phyloP scores from a whole-genome alignment of 108 stramenopile species.

The Schizochytrium sp. region DNA sequence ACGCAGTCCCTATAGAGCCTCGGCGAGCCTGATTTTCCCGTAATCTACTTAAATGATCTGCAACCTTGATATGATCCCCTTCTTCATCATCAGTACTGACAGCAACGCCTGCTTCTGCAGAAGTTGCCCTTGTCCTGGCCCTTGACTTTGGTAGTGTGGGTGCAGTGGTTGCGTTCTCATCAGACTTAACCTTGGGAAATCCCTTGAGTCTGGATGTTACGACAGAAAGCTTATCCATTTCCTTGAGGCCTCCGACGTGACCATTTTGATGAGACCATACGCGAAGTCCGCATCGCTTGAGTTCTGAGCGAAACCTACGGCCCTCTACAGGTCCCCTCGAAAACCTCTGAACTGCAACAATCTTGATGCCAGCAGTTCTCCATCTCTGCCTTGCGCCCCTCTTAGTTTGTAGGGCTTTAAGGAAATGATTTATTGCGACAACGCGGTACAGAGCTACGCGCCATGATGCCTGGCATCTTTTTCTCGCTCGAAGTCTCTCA shows the following conservation, averaged over 20 bases:
- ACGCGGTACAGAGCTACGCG: not conserved
- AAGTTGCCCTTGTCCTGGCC: no score
- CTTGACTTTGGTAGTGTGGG: no score
- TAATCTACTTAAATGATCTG: no score
- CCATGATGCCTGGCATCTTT: not conserved
- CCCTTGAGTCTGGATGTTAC: not conserved
- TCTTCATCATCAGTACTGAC: no score
- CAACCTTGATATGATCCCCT: no score
- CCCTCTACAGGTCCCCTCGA: not conserved
- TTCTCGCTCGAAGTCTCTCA: not conserved
- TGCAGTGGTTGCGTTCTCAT: no score
- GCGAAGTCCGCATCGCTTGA: slow-evolving; percentile 28
- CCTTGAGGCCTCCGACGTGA: not conserved
- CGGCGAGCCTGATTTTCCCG: no score
- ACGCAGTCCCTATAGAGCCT: no score
- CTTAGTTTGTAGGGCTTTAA: not conserved
- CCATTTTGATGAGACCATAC: not conserved
- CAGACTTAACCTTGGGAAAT: not conserved
- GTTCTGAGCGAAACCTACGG: slow-evolving; percentile 2
- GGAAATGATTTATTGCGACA: not conserved
- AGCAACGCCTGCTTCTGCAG: no score
- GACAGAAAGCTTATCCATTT: not conserved
- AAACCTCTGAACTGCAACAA: not conserved
- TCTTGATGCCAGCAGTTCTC: not conserved
- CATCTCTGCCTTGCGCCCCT: slow-evolving; percentile 5